Conservation (phyloP, 331 rosid genomes). For the Acacia concinna region DNA sequence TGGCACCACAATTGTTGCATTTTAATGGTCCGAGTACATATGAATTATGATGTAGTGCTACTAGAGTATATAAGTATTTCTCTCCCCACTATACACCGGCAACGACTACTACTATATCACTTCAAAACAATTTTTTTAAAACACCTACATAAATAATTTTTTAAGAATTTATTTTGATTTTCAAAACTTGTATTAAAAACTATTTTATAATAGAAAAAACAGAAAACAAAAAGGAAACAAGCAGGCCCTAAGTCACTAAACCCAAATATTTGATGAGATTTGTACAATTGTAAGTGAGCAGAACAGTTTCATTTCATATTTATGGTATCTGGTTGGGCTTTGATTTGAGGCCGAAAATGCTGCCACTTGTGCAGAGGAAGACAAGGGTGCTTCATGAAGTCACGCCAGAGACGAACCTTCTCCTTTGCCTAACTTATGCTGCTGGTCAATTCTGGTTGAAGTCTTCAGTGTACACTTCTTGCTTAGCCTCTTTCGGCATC, state of each 20-base stretch:
- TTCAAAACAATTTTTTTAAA: too few species aligned
- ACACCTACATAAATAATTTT: too few species aligned
- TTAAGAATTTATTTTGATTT: too few species aligned
- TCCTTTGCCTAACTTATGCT: constrained; percentile 30
- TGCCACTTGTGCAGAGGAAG: constrained; percentile 37
- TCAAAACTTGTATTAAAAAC: too few species aligned
- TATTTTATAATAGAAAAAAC: too few species aligned
- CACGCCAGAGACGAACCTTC: constrained; percentile 48
- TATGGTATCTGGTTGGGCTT: constrained; percentile 39
- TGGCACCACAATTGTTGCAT: too few species aligned
- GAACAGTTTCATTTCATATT: background rate
- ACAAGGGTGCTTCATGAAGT: constrained; percentile 10
- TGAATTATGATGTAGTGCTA: too few species aligned
- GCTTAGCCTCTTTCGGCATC: constrained; percentile 42
- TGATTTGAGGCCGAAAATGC: constrained; percentile 47
- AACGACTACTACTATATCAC: too few species aligned
- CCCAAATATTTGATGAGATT: background rate
- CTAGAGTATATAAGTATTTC: too few species aligned
- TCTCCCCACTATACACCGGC: too few species aligned
- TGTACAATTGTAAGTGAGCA: background rate
- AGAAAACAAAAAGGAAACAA: too few species aligned
- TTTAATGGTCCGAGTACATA: too few species aligned
- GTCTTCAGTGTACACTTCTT: constrained; percentile 34
- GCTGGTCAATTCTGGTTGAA: constrained; percentile 38
- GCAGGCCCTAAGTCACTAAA: constrained; percentile 2